A percentile compares a stretch with the other conserved stretches of the same genome.
Conservation (phyloP, 2,329 filamentous ascomycete species). For the Pestalotiopsis sp. region DNA sequence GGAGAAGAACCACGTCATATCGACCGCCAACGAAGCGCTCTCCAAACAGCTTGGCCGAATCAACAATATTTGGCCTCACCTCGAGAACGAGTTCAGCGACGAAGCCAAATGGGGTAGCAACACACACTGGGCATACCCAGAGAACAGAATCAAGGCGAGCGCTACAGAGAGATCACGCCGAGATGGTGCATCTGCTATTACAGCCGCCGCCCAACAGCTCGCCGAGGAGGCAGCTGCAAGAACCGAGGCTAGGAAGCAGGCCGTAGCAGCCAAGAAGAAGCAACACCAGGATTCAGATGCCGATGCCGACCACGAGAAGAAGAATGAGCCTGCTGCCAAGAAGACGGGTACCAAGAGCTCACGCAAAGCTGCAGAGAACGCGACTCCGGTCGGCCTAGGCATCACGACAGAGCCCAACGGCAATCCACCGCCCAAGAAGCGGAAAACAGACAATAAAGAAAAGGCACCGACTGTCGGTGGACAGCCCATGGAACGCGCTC, state of each 20-base stretch:
- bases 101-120: conserved; percentile 91
- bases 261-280: conserved; percentile 71
- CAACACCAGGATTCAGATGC: conserved; percentile 78
- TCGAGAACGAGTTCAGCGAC: conserved; percentile 89
- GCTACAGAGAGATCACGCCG: conserved; percentile 75
- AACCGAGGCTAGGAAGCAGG: conserved; percentile 84
- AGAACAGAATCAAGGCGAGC: conserved; percentile 71
- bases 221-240: conserved; percentile 83
- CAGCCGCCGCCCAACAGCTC: conserved; percentile 74
- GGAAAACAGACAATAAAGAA: conserved; percentile 77
- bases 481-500: conserved; percentile 66
- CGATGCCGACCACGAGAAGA: conserved; percentile 64
- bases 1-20: conserved; percentile 96
- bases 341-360: conserved; percentile 65
- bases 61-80: conserved; percentile 83
- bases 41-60: conserved; percentile 83
- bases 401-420: conserved; percentile 62
- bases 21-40: conserved; percentile 87
- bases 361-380: conserved; percentile 61
- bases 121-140: conserved; percentile 94
- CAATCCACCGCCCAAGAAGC: conserved; percentile 67
- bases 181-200: conserved; percentile 77
- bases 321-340: conserved; percentile 55
- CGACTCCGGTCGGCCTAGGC: conserved; percentile 61
- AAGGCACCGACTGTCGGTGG: conserved; percentile 45